These are phyloP conservation scores for Solanum chacoense DNA, from an alignment of 305 asterid genomes.

Conservation along the genomic window DNA sequence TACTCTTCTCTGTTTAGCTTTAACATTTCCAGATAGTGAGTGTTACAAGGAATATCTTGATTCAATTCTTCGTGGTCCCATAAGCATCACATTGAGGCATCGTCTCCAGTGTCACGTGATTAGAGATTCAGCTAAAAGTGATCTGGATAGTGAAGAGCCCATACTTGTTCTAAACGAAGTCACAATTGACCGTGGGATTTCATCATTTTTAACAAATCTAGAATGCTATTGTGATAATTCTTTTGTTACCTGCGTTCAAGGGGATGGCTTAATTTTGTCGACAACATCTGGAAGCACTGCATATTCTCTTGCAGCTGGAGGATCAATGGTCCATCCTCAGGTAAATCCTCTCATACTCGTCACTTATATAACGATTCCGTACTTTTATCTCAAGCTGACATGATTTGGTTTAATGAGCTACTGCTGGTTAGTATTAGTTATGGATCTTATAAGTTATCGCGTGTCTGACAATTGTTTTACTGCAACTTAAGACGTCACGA, in stretches of 20 bases:
- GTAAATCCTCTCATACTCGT: conserved; percentile 19
- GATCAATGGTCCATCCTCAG: conserved; percentile 99
- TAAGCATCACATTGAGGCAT: conserved; percentile 82
- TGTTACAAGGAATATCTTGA: conserved; percentile 64
- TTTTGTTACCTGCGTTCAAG: conserved; percentile 90
- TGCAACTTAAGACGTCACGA: not conserved
- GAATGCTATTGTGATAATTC: conserved; percentile 93
- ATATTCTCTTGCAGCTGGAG: conserved; percentile 98
- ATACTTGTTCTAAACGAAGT: conserved; percentile 87
- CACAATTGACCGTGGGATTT: conserved; percentile 92
- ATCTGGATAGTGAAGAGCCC: conserved; percentile 78
- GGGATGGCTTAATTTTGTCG: conserved; percentile 90
- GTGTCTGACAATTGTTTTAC: not conserved
- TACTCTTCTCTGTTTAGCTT: conserved; percentile 20
- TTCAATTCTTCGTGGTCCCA: conserved; percentile 70
- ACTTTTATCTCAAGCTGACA: not conserved
- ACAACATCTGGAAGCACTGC: conserved; percentile 99
- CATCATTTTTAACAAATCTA: conserved; percentile 86
- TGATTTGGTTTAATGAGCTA: not conserved
- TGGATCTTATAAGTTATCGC: not conserved
- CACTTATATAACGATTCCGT: not conserved
- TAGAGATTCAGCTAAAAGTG: conserved; percentile 73
- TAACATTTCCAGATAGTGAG: conserved; percentile 72
- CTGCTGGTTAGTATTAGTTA: not conserved
- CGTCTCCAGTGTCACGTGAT: conserved; percentile 88